Evolutionary conservation across 805 yeast genomes (phyloP), one percentile per base, ranked within the genome.

Genomic region (Hermanozyma aechmeae): DNA sequence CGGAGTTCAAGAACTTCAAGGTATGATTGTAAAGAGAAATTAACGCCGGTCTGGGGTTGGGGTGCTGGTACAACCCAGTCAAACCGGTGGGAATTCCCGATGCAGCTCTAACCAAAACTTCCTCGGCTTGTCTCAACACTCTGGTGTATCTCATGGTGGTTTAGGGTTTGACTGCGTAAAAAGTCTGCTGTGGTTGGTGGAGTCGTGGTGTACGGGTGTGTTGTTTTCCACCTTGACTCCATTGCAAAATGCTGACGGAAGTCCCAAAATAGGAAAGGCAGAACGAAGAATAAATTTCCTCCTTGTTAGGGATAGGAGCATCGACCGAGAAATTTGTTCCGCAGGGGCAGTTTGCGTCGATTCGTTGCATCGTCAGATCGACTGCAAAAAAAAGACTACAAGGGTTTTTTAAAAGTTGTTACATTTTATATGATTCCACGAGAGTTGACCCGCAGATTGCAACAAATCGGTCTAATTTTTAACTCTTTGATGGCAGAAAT

Each of bases 1-100:
- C 70, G 23, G 61, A 65, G 23, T 67, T 58, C 44, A 83, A 60
- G 26, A 71, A 65, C 23, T 58, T 54, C 45, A 83, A 60, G 2
- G 95, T 84, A 33, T 78, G 71, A 40, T 71, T 71, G 60, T 84
- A 84, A 25, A 84, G 60, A 21, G 79, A 69, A 33, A 73, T 60
- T 44, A 84, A 64, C 3, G 86, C 82, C 2, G 89, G 87, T 52
- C 84, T 72, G 30, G 95, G 93, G 50, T 78, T 71, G 28, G 94
- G 93, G 53, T 82, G 92, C 51, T 78, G 81, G 46, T 59, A 66
- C 38, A 84, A 54, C 2, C 92, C 93, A 3, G 95, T 71, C 37
- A 84, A 43, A 40, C 95, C 95, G 13, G 93, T 84, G 17, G 89
- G 89, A 43, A 74, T 62, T 0, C 85, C 86, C 21, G 61, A 58